Conservation (phyloP, 1,284 basidiomycete species). For the Moesziomyces antarcticus region DNA sequence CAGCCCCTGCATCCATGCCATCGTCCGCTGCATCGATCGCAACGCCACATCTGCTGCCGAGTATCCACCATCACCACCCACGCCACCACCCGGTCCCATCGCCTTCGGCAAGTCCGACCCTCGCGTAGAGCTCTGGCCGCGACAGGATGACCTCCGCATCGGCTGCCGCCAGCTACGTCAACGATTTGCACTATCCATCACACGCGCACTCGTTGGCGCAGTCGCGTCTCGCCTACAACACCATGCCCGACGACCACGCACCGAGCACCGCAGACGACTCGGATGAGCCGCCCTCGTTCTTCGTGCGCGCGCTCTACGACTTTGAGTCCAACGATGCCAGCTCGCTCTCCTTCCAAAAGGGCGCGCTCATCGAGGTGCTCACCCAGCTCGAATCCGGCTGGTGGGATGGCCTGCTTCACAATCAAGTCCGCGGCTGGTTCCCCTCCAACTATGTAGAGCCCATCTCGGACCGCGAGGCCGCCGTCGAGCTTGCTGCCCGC, state of each 20-base stretch:
- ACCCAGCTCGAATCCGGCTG: constrained; percentile 91
- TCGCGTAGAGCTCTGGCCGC: background rate
- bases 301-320: constrained; percentile 91
- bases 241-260: constrained; percentile 8
- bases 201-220: background rate
- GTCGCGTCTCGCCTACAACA: background rate
- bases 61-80: background rate
- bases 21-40: background rate
- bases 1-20: background rate
- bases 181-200: background rate
- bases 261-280: constrained; percentile 24
- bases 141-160: background rate
- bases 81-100: background rate
- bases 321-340: constrained; percentile 81
- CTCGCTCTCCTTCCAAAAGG: constrained; percentile 85
- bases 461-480: constrained; percentile 79
- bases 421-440: constrained; percentile 83
- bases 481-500: constrained; percentile 38
- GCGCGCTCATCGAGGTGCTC: constrained; percentile 93
- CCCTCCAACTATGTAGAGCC: constrained; percentile 91
- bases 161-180: background rate
- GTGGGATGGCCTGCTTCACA: constrained; percentile 94
- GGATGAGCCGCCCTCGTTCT: constrained; percentile 71
- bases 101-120: background rate
- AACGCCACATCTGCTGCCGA: background rate